A percentile compares a stretch with the other conserved stretches of the same genome.
phyloP scores from a whole-genome alignment of 2,329 filamentous ascomycete genomes.

The Allantophomopsis cytisporea region DNA sequence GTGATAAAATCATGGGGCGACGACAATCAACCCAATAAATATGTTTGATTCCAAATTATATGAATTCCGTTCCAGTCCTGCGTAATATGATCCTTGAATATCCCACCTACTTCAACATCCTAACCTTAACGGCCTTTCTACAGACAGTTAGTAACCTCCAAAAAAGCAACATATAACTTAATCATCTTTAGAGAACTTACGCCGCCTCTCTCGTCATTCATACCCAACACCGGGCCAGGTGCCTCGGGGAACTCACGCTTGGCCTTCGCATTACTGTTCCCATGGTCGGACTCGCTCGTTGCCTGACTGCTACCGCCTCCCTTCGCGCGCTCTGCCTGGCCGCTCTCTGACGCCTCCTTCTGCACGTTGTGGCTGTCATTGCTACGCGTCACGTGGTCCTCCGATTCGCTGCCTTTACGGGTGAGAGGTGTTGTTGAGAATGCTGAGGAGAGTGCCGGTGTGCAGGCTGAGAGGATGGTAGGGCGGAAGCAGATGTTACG shows the following conservation, averaged over 20 bases:
- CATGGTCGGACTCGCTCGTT: background rate
- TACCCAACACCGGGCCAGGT: slow-evolving; percentile 31
- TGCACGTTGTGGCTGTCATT: background rate
- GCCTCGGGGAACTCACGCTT: slow-evolving; percentile 30
- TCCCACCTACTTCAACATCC: no score
- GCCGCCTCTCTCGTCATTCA: slow-evolving; percentile 31
- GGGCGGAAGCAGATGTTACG: no score
- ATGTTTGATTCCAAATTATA: no score
- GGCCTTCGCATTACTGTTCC: slow-evolving; percentile 17
- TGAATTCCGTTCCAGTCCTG: no score
- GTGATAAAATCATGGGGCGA: no score
- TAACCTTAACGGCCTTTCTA: no score
- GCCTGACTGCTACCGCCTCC: slow-evolving; percentile 8
- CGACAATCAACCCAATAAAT: no score
- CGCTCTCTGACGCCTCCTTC: slow-evolving; percentile 20
- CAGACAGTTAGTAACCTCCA: no score
- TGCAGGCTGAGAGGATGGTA: no score
- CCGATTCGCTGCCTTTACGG: background rate
- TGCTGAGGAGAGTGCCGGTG: no score
- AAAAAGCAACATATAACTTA: background rate
- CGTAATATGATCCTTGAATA: no score
- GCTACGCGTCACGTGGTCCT: background rate
- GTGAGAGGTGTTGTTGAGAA: no score
- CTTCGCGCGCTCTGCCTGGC: slow-evolving; percentile 24
- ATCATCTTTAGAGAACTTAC: slow-evolving; percentile 21